These are phyloP conservation scores for Chalciporus sphaerocephalus DNA, from an alignment of 768 basidiomycete species.

Conservation along the genomic window DNA sequence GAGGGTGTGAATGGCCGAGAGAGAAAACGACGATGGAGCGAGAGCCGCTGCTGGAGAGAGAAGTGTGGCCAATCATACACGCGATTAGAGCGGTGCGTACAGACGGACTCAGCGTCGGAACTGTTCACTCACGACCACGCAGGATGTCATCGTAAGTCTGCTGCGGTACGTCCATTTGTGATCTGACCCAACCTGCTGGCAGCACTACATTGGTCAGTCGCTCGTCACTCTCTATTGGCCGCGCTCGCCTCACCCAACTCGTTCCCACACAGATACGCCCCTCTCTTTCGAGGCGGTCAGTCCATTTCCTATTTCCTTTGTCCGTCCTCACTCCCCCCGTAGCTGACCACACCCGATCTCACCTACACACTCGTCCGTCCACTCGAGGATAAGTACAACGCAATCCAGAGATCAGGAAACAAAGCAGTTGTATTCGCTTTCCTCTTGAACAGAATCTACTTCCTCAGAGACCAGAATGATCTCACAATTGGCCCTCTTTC, in stretches of 20 bases:
- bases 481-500: constrained; percentile 68
- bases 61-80: constrained; percentile 80
- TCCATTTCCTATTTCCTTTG: constrained; percentile 6
- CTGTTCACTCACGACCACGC: constrained; percentile 13
- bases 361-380: constrained; percentile 89
- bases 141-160: constrained; percentile 60
- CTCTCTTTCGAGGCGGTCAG: constrained; percentile 75
- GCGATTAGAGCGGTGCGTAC: constrained; percentile 59
- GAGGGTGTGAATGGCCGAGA: neutral
- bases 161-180: neutral
- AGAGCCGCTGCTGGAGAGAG: constrained; percentile 44
- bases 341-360: constrained; percentile 83
- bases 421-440: constrained; percentile 84
- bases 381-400: constrained; percentile 79
- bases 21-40: constrained; percentile 26
- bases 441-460: constrained; percentile 82
- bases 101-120: neutral
- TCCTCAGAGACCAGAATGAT: constrained; percentile 66
- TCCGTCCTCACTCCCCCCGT: constrained; percentile 15
- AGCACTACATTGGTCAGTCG: constrained; percentile 71
- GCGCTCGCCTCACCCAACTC: constrained; percentile 1
- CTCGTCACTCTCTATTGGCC: neutral
- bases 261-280: constrained; percentile 63
- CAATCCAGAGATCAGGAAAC: constrained; percentile 69
- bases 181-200: constrained; percentile 5